phyloP scores from a whole-genome alignment of 805 yeast species.

The Lachancea cidri region DNA sequence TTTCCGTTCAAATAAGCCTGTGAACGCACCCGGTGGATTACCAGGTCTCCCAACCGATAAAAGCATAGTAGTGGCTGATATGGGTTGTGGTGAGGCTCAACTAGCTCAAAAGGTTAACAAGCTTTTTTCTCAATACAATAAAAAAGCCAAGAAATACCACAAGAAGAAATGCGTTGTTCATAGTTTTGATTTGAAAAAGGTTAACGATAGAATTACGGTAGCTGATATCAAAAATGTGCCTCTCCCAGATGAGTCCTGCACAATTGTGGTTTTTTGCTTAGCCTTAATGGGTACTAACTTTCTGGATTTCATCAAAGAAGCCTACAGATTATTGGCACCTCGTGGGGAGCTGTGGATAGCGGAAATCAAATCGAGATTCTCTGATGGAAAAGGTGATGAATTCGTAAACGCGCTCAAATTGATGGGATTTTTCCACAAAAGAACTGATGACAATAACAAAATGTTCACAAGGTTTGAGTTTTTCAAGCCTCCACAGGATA shows the following conservation, averaged over 20 bases:
- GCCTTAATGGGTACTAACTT: slow-evolving; percentile 98
- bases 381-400: slow-evolving; percentile 70
- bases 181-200: slow-evolving; percentile 86
- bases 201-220: slow-evolving; percentile 88
- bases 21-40: slow-evolving; percentile 93
- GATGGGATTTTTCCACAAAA: slow-evolving; percentile 81
- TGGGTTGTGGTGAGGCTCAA: slow-evolving; percentile 99
- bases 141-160: slow-evolving; percentile 32
- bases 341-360: slow-evolving; percentile 97
- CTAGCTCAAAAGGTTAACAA: slow-evolving; percentile 62
- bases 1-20: slow-evolving; percentile 52
- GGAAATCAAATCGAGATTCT: slow-evolving; percentile 89
- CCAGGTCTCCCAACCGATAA: slow-evolving; percentile 56
- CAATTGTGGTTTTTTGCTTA: slow-evolving; percentile 87
- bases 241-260: slow-evolving; percentile 67
- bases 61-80: slow-evolving; percentile 82
- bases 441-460: slow-evolving; percentile 79
- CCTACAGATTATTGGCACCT: slow-evolving; percentile 79
- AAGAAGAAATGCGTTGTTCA: slow-evolving; percentile 60
- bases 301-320: slow-evolving; percentile 86
- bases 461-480: slow-evolving; percentile 96
- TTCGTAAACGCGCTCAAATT: slow-evolving; percentile 74
- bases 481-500: slow-evolving; percentile 74
- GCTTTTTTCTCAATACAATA: slow-evolving; percentile 37
- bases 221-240: slow-evolving; percentile 95